Evolutionary conservation across 2,329 filamentous ascomycete species (phyloP).

Genomic region (Delphinella strobiligena): DNA sequence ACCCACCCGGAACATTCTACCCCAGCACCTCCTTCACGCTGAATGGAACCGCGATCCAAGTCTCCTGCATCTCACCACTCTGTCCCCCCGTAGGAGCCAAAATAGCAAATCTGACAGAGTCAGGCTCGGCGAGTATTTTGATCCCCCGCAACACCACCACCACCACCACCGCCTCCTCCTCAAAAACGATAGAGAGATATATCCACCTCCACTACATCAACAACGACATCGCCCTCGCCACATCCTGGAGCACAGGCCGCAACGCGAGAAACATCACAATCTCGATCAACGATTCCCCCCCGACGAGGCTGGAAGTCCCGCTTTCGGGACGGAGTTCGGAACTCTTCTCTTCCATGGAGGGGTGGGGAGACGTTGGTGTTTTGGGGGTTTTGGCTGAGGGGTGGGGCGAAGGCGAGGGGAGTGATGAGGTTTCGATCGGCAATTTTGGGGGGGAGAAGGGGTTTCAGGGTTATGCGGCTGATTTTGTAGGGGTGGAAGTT

Average conservation of each 20-base stretch:
- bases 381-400: slow-evolving; percentile 34
- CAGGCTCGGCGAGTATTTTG: slow-evolving; percentile 21
- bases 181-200: slow-evolving; percentile 25
- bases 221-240: slow-evolving; percentile 36
- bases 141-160: slow-evolving; percentile 17
- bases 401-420: slow-evolving; percentile 24
- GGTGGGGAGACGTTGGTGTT: slow-evolving; percentile 40
- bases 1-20: slow-evolving; percentile 27
- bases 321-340: slow-evolving; percentile 27
- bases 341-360: slow-evolving; percentile 28
- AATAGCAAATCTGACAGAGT: slow-evolving; percentile 25
- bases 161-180: slow-evolving; percentile 15
- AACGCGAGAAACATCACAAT: slow-evolving; percentile 42
- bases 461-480: slow-evolving; percentile 24
- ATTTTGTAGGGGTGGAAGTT: slow-evolving; percentile 34
- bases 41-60: slow-evolving; percentile 23
- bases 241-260: slow-evolving; percentile 31
- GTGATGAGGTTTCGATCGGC: slow-evolving; percentile 27
- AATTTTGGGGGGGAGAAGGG: slow-evolving; percentile 12
- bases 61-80: slow-evolving; percentile 25
- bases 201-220: slow-evolving; percentile 41
- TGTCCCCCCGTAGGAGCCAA: slow-evolving; percentile 35
- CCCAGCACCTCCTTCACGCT: slow-evolving; percentile 25
- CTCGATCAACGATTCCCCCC: slow-evolving; percentile 30
- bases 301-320: slow-evolving; percentile 38